These are phyloP conservation scores for Russula lepida DNA, from an alignment of 768 basidiomycete species.

Conservation along the genomic window DNA sequence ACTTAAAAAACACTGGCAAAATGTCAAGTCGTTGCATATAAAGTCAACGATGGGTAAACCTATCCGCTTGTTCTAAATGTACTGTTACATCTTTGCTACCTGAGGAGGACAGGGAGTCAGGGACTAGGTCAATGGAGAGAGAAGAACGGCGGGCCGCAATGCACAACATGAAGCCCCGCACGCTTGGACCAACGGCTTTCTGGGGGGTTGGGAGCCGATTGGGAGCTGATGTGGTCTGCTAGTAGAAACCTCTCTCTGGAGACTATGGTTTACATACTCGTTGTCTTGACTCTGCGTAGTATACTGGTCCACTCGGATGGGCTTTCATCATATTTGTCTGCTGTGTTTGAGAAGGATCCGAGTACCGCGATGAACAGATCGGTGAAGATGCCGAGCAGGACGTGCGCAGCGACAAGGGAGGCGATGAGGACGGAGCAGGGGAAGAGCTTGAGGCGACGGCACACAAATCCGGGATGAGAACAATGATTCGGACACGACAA, in stretches of 20 bases:
- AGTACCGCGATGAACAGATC: too few relatives aligned
- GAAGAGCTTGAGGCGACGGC: too few relatives aligned
- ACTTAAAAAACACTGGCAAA: conserved; percentile 99
- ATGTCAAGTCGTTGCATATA: conserved; percentile 97
- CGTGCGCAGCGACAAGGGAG: too few relatives aligned
- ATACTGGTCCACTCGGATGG: too few relatives aligned
- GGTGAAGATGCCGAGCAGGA: too few relatives aligned
- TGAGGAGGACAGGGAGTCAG: conserved; percentile 18
- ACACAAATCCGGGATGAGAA: too few relatives aligned
- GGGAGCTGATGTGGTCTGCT: conserved; percentile 68
- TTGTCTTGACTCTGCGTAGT: background rate
- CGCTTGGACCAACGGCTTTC: conserved; percentile 26
- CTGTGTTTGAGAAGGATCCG: too few relatives aligned
- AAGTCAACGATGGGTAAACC: conserved; percentile 99
- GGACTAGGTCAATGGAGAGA: conserved; percentile 24
- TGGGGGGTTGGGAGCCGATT: conserved; percentile 62
- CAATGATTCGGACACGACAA: too few relatives aligned
- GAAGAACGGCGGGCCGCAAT: conserved; percentile 40
- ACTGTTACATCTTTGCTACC: conserved; percentile 8
- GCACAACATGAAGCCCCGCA: conserved; percentile 53
- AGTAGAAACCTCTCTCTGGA: conserved; percentile 6
- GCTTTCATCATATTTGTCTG: too few relatives aligned
- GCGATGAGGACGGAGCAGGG: too few relatives aligned
- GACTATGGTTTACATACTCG: background rate
- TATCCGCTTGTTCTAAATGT: conserved; percentile 79